A percentile compares a stretch with the other conserved stretches of the same genome.
phyloP scores from a whole-genome alignment of 2,329 filamentous ascomycete species.

The Aspergillus sp. region DNA sequence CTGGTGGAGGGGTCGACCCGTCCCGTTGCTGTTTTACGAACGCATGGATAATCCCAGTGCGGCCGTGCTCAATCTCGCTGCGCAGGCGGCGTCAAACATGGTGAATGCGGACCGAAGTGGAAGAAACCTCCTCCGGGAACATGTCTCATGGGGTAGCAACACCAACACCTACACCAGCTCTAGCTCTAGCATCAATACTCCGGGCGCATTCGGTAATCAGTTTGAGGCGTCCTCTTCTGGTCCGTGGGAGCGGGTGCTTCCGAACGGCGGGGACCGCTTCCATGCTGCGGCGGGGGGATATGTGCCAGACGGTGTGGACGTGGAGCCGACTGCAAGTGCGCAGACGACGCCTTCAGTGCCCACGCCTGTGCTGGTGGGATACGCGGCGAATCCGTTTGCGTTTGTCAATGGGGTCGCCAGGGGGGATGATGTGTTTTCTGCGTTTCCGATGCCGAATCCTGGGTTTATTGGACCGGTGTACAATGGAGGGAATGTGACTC shows the following conservation, averaged over 20 bases:
- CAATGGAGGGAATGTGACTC: too few relatives aligned
- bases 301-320: not conserved
- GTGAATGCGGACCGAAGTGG: not conserved
- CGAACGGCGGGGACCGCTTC: conserved; percentile 4
- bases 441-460: too few relatives aligned
- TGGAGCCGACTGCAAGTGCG: not conserved
- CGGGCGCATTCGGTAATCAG: not conserved
- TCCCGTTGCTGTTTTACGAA: conserved; percentile 37
- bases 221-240: not conserved
- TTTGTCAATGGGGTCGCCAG: not conserved
- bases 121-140: conserved; percentile 7
- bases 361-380: not conserved
- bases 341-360: too few relatives aligned
- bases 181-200: too few relatives aligned
- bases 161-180: too few relatives aligned
- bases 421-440: too few relatives aligned
- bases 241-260: conserved; percentile 8
- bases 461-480: too few relatives aligned
- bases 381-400: not conserved
- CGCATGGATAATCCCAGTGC: conserved; percentile 25
- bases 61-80: conserved; percentile 17
- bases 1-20: conserved; percentile 20
- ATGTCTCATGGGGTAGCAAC: conserved; percentile 6
- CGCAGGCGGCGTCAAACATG: conserved; percentile 15
- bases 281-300: not conserved